Evolutionary conservation across 2,329 filamentous ascomycete species (phyloP), one percentile per base, ranked within the genome.

Genomic region (Xylariomycetidae sp.): DNA sequence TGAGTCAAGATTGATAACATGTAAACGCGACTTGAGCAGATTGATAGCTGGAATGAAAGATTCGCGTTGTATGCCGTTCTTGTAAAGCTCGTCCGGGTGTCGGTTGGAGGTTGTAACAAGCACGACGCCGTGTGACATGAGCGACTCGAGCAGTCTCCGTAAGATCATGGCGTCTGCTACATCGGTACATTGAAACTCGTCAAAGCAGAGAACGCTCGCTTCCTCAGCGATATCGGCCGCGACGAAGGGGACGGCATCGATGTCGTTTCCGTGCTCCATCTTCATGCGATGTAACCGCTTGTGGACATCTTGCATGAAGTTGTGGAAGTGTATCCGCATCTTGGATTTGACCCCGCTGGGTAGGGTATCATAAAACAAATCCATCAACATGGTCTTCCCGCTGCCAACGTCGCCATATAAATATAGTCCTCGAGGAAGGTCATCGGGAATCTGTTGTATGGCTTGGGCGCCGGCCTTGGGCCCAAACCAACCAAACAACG

Each of bases 311-410:
- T 97, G 92, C 92, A 98, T 98, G 69, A 98, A 98, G 60, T 95
- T 95, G 69, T 97, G 88, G 63, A 98, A 98, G 67, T 98, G 92
- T 53, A 98, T 96, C 30, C 92, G 76, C 29, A 83, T 94, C 67
- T 95, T 96, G 19, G 80, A 78, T 37, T 71, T 74, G 45, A 97
- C 88, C 39, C 83, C 82, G 12, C 68, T 59, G 0, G 92, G 92
- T 15, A 97, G 68, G 0, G 90, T 96, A 45, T 97, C 89, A 66
- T 89, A 95, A 61, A 97, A 96, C 31, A 98, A 70, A 57, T 98
- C 90, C 92, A 98, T 98, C 56, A 98, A 71, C 92, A 98, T 98
- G 3, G 92, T 98, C 72, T 98, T 98, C 42, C 92, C 92, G 51
- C 88, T 94, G 25, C 92, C 92, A 3, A 98, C 92, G 58, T 98